phyloP scores from a whole-genome alignment of 73 alveolate genomes.

The Vitrella brassicaformis region DNA sequence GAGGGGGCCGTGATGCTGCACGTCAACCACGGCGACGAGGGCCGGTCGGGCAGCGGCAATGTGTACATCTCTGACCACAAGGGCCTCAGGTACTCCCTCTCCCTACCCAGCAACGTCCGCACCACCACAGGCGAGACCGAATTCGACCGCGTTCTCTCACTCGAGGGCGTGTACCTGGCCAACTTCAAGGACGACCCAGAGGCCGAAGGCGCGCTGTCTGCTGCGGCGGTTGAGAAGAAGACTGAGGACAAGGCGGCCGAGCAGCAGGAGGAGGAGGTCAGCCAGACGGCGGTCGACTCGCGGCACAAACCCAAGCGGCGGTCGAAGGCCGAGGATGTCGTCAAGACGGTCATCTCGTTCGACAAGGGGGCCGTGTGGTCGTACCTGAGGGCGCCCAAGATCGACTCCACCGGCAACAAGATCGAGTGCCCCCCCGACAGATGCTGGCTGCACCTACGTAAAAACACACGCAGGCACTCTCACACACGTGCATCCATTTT shows the following conservation, averaged over 20 bases:
- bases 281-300: no score
- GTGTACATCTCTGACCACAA: constrained; percentile 31
- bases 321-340: background rate
- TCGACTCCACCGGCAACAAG: constrained; percentile 50
- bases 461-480: no score
- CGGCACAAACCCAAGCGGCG: no score
- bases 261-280: constrained; percentile 2
- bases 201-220: background rate
- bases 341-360: constrained; percentile 72
- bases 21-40: constrained; percentile 34
- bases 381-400: constrained; percentile 55
- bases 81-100: constrained; percentile 16
- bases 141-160: constrained; percentile 23
- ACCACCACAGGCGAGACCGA: constrained; percentile 33
- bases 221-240: background rate
- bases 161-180: constrained; percentile 39
- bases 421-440: constrained; percentile 45
- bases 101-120: constrained; percentile 32
- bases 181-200: constrained; percentile 17
- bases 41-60: constrained; percentile 24
- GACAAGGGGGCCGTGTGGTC: constrained; percentile 91
- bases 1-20: constrained; percentile 39
- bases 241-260: background rate
- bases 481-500: no score
- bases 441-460: constrained; percentile 26